Base-by-base conservation (phyloP, 208 protist genomes). In the Paratrypanosoma confusum region DNA sequence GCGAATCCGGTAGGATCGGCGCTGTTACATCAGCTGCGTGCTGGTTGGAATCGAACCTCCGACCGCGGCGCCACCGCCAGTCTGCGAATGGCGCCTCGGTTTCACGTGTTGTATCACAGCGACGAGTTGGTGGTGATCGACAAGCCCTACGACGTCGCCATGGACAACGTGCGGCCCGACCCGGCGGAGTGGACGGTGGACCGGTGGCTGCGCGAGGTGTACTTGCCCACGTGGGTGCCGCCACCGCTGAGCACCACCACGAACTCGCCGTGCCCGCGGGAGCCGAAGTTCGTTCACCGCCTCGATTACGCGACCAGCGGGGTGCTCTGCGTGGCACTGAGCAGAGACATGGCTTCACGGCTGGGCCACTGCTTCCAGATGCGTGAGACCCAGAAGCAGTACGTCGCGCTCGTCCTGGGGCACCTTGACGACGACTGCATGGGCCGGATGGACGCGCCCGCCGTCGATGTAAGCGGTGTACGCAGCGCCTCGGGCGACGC, bases 271-370 rank as follows among this genome's bases (percentile, higher is more conserved):
- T n/a, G 51, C 3, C 61, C 52, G 26, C 73, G 81, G 49, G 63
- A 66, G 50, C 46, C 93, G 11, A 89, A 89, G 59, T 92, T 95
- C 58, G 73, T 91, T 13, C 89, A 96, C 34, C 85, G 92, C 45
- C 58, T 96, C n/a, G 89, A 96, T 49, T 89, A 71, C 37, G 67
- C 77, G 5, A 96, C 89, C 20, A 88, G 74, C 48, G 89, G 89
- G 10, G 70, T 96, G 25, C 42, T 96, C 35, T 91, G 83, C 36
- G 36, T 96, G 2, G 84, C 81, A 4, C 90, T 93, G 25, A 84
- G 62, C 2, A 89, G 78, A 52, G 54, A 65, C 17, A 87, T 74
- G 66, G 77, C 82, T 2, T 67, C 80, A 3, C 50, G 65, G 1
- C 64, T 92, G 3, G 66, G 75, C 3, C 67, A 90, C 37, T 92